A percentile compares a stretch with the other conserved stretches of the same genome.
These are phyloP conservation scores for Fusarium pseudocircinatum DNA, from an alignment of 2,329 filamentous ascomycete species.

Conservation along the genomic window DNA sequence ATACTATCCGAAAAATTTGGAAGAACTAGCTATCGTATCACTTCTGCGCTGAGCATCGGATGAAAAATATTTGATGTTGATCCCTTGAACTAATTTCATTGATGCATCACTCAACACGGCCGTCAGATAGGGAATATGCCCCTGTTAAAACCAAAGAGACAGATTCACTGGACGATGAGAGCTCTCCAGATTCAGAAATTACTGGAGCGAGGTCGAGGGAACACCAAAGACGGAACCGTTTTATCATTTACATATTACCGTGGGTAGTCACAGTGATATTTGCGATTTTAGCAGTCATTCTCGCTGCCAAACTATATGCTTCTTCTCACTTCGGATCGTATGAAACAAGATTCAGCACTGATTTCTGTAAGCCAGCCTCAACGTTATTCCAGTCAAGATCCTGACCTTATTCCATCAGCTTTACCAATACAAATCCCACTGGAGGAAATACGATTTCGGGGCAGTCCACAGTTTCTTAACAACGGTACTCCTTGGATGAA, in stretches of 20 bases:
- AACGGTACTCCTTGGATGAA: background rate
- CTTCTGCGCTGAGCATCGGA: too few relatives aligned
- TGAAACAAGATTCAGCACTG: background rate
- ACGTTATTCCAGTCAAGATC: fast-evolving
- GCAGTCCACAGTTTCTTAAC: background rate
- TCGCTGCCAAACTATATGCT: background rate
- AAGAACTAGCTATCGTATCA: background rate
- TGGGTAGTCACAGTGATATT: background rate
- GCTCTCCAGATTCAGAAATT: background rate
- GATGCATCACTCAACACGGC: background rate
- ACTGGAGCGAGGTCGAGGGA: fast-evolving
- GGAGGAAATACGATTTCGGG: background rate
- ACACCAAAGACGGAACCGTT: fast-evolving
- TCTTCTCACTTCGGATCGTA: background rate
- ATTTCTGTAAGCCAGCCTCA: background rate
- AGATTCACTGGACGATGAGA: background rate
- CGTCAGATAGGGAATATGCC: background rate
- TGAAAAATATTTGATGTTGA: too few relatives aligned
- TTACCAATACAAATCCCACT: background rate
- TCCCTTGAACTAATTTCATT: too few relatives aligned
- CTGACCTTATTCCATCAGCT: background rate
- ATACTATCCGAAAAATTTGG: too few relatives aligned
- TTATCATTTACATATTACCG: background rate
- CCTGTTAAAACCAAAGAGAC: background rate
- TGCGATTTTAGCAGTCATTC: background rate